Base-by-base conservation (phyloP, 352 stramenopile species). In the Globisporangium canariense region DNA sequence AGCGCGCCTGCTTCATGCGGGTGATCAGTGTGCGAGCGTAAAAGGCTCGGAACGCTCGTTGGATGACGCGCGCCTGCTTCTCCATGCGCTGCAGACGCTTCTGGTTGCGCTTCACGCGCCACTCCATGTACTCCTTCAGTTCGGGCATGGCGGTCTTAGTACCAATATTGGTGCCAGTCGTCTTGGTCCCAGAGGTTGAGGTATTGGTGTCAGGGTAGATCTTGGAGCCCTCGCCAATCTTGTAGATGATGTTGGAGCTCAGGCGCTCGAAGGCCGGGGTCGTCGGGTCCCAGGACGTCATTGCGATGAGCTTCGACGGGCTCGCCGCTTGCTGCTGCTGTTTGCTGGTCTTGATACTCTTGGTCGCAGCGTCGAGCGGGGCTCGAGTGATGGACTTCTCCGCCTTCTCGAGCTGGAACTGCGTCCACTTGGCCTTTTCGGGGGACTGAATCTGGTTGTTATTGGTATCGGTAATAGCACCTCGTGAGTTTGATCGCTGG, bases 121-220 rank as follows among this genome's bases (percentile, higher is more conserved):
- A 99, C 10, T 76, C 76, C 96, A 99, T 99, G 84, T 98, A 98
- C 71, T 99, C 96, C 46, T 94, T 93, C 28, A 98, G 88, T 68
- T 97, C 88, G 22, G 84, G 81, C n/a, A 89, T 57, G 0, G 65
- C 61, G 2, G 54, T 36, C 7, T 40, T 63, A 46, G 36, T 30
- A 10, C 6, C 30, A 8, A 5, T 2, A 16, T 58, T 20, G 18
- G 43, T 49, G 22, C 43, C 50, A 40, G 10, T 53, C 9, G 0
- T 22, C 4, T n/a, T 55, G 49, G 25, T 57, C 18, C 20, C 14
- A 16, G 36, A 41, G 18, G 58, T 53, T 1, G 2, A 11, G 14
- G 18, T 25, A 11, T 36, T 58, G n/a, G 70, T 57, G 7, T 86
- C 68, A 0, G 89, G 88, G 69, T 97, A 97, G 50, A 97, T 96